Evolutionary conservation across 208 protist genomes (phyloP), one percentile per base, ranked within the genome.

Genomic region (Trypanosoma avium): DNA sequence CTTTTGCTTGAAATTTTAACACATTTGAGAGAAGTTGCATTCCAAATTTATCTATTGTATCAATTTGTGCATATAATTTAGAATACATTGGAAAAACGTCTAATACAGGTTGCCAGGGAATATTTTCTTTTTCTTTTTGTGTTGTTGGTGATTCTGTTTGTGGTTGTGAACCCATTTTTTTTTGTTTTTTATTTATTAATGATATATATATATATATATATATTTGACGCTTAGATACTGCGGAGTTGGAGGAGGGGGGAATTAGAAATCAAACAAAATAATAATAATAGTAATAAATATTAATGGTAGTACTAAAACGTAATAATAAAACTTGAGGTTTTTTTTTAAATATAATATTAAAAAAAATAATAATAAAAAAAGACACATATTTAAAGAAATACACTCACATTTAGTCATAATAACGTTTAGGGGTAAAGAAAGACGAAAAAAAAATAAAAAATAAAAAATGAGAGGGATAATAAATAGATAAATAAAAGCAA

Each of bases 371-470:
- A n/a, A n/a, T n/a, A n/a, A n/a, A n/a, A n/a, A n/a, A n/a, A n/a
- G n/a, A n/a, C n/a, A n/a, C n/a, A n/a, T n/a, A n/a, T n/a, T n/a
- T n/a, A n/a, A n/a, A n/a, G n/a, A n/a, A n/a, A n/a, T n/a, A n/a
- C n/a, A n/a, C n/a, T n/a, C n/a, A 27, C 21, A 24, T 49, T 5
- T 49, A 49, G 43, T 49, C 8, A 49, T 21, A 8, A 22, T 17
- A 32, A 30, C 17, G 38, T 3, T 56, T 6, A 17, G n/a, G 36
- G 30, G 58, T 46, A 49, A 21, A 47, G 19, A 40, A 54, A 48
- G 53, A 64, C 3, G 10, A 68, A 57, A 49, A 56, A 43, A 62
- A 66, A 60, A 53, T 35, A 49, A 55, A 42, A 69, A 36, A 29
- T 61, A 6, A 10, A 42, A 26, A 43, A 24, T 33, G 24, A n/a